Percentiles rank a stretch among this genome's conserved stretches.
These are phyloP conservation scores for Ilex asprella DNA, from an alignment of 257 asterid species.

Conservation along the genomic window DNA sequence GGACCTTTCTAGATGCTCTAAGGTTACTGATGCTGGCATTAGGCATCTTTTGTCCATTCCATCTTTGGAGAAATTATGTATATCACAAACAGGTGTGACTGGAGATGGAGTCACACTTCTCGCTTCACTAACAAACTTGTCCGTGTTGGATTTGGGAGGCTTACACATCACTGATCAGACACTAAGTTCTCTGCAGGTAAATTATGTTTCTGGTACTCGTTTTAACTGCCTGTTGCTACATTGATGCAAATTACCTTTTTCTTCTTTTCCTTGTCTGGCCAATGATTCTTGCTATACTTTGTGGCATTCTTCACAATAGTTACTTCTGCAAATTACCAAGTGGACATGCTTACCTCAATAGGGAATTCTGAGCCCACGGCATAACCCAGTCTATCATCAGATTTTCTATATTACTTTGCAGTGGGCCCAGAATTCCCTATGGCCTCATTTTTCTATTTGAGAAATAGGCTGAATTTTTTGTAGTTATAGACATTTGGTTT, in stretches of 20 bases:
- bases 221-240: constrained; percentile 11
- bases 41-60: constrained; percentile 60
- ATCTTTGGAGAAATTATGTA: constrained; percentile 64
- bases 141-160: constrained; percentile 77
- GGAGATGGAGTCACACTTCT: constrained; percentile 55
- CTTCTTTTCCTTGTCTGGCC: neutral
- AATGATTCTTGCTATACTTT: neutral
- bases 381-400: neutral
- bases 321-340: neutral
- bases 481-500: too few species aligned
- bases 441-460: too few species aligned
- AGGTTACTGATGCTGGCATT: constrained; percentile 74
- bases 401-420: too few species aligned
- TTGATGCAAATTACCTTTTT: constrained; percentile 2
- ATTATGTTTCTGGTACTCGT: neutral
- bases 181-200: constrained; percentile 70
- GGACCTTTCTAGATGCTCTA: constrained; percentile 79
- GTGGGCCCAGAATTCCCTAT: too few species aligned
- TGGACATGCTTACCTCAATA: neutral
- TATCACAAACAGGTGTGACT: constrained; percentile 77
- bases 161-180: constrained; percentile 68
- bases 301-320: neutral
- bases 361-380: neutral
- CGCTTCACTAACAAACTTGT: constrained; percentile 52
- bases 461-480: too few species aligned